A percentile compares a stretch with the other conserved stretches of the same genome.
These are phyloP conservation scores for Metarhizium humberi DNA, from an alignment of 2,329 filamentous ascomycete genomes.

Conservation along the genomic window DNA sequence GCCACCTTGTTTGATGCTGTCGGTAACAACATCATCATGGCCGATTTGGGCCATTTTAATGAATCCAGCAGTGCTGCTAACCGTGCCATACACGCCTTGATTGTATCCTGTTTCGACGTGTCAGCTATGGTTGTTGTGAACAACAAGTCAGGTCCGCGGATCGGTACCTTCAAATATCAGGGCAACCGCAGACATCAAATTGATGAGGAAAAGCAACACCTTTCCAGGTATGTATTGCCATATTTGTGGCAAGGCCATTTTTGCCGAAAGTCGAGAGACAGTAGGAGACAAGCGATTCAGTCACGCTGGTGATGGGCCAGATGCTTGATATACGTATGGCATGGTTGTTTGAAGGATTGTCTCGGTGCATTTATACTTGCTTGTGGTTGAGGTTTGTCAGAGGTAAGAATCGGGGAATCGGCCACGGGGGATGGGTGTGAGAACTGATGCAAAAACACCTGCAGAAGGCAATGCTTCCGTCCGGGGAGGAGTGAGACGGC, in stretches of 20 bases:
- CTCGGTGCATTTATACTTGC: no score
- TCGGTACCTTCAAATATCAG: conserved; percentile 8
- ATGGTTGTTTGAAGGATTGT: no score
- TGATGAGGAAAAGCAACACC: conserved; percentile 12
- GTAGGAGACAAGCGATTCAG: neutral
- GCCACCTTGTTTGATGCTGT: conserved; percentile 39
- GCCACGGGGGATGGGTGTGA: no score
- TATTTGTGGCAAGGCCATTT: conserved; percentile 9
- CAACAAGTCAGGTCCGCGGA: neutral
- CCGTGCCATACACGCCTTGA: conserved; percentile 43
- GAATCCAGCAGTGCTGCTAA: conserved; percentile 32
- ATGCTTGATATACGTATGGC: neutral
- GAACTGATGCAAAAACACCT: no score
- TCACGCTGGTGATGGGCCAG: neutral
- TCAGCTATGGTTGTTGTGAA: neutral
- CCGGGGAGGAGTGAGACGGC: no score
- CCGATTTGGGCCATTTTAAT: conserved; percentile 35
- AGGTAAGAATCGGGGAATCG: no score
- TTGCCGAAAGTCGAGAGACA: neutral
- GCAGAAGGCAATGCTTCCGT: no score
- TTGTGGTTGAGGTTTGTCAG: no score
- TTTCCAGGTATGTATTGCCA: conserved; percentile 15
- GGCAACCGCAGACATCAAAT: conserved; percentile 13
- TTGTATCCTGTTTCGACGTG: conserved; percentile 34
- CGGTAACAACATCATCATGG: conserved; percentile 33